Conservation (phyloP, 2,329 filamentous ascomycete genomes). For the Aspergillus fischeri region DNA sequence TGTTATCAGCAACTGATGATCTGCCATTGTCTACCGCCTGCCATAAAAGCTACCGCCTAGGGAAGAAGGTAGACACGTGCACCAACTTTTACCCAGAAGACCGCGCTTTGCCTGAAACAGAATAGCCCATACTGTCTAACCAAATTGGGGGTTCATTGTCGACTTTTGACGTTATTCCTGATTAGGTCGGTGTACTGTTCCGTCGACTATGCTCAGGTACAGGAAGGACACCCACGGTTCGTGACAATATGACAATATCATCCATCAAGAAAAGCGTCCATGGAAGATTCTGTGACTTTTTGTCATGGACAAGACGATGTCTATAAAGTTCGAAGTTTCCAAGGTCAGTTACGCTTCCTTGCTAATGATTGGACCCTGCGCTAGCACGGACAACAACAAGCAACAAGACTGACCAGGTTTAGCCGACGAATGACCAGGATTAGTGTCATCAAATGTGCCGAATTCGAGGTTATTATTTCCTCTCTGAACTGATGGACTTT, state of each 20-base stretch:
- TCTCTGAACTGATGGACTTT: not conserved
- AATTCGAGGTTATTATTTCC: not conserved
- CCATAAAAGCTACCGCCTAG: constrained; percentile 15
- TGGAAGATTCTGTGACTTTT: not conserved
- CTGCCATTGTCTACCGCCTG: constrained; percentile 20
- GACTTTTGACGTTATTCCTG: not conserved
- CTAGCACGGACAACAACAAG: not conserved
- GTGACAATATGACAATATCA: not conserved
- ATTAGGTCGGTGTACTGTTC: not conserved
- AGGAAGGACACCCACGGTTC: not conserved
- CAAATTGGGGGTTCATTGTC: not conserved
- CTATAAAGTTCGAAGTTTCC: not conserved
- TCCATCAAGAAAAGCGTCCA: too few relatives aligned
- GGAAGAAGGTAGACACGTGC: not conserved
- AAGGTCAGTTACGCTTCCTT: not conserved
- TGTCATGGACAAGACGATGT: not conserved
- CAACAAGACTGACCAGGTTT: too few relatives aligned
- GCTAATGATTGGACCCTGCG: not conserved
- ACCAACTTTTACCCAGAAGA: not conserved
- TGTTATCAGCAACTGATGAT: constrained; percentile 19
- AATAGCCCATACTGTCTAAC: not conserved
- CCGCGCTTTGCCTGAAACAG: not conserved
- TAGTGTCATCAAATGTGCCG: too few relatives aligned
- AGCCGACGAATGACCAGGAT: too few relatives aligned
- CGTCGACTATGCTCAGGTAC: not conserved